Evolutionary conservation across 2,329 filamentous ascomycete genomes (phyloP).

Genomic region (Lomentospora prolificans): DNA sequence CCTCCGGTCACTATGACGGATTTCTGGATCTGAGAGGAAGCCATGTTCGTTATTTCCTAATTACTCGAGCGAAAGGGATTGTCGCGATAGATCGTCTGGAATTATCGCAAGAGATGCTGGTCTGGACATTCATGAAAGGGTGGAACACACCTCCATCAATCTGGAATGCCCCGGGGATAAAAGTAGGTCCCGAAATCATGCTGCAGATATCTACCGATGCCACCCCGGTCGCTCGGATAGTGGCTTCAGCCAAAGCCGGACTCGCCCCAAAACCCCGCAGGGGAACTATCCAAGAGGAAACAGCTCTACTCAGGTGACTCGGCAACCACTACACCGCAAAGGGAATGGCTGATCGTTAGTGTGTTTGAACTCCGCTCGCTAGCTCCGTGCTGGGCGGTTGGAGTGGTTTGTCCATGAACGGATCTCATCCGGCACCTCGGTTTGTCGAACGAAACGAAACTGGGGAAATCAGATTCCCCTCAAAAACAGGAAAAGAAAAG

Average conservation of each 20-base stretch:
- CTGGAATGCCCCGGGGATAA: no score
- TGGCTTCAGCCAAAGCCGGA: background rate
- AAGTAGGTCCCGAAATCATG: no score
- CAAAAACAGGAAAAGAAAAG: no score
- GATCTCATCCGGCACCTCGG: background rate
- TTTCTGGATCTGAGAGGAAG: conserved; percentile 3
- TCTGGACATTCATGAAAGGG: no score
- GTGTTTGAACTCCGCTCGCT: background rate
- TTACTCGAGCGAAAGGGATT: background rate
- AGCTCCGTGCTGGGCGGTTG: background rate
- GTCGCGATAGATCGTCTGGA: background rate
- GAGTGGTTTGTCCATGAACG: background rate
- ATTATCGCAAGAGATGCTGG: background rate
- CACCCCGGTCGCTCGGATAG: no score
- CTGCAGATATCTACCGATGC: no score
- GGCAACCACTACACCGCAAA: no score
- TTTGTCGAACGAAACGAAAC: no score
- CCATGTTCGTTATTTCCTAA: background rate
- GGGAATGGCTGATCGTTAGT: background rate
- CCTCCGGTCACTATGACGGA: conserved; percentile 14
- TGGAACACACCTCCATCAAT: no score
- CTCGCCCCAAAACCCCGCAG: background rate
- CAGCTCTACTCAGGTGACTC: background rate
- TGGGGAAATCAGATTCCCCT: no score
- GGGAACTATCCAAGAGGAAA: background rate